Percentiles rank a stretch among this genome's conserved stretches.
phyloP scores from a whole-genome alignment of 2,329 filamentous ascomycete genomes.

The Botryotinia calthae region DNA sequence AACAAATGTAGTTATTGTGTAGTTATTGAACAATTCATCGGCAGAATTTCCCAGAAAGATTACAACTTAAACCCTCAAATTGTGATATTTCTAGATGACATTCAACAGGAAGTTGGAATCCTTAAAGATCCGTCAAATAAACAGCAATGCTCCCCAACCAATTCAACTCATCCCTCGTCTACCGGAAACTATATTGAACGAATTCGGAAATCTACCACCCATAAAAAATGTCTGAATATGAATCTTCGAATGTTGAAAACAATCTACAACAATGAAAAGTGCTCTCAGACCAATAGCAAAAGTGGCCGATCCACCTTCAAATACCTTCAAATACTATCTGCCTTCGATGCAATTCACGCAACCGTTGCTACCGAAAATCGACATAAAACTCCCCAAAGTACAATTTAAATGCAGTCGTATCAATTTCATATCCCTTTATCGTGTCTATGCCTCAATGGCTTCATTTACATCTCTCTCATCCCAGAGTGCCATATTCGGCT shows the following conservation, averaged over 20 bases:
- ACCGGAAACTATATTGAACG: not conserved
- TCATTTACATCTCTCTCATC: not conserved
- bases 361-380: not conserved
- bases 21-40: not conserved
- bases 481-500: conserved; percentile 13
- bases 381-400: not conserved
- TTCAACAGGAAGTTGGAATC: not conserved
- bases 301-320: not conserved
- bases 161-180: not conserved
- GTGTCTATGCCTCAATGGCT: not conserved
- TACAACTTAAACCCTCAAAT: not conserved
- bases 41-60: not conserved
- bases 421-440: not conserved
- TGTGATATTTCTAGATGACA: not conserved
- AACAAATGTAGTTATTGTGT: not conserved
- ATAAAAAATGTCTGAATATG: not conserved
- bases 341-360: not conserved
- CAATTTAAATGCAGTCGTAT: not conserved
- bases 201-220: not conserved
- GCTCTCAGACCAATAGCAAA: not conserved
- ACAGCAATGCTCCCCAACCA: not conserved
- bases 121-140: not conserved
- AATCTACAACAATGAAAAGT: not conserved
- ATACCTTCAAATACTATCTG: not conserved
- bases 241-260: not conserved